Base-by-base conservation (phyloP, 1,139 yeast species). In the Yamadazyma conglobata region DNA sequence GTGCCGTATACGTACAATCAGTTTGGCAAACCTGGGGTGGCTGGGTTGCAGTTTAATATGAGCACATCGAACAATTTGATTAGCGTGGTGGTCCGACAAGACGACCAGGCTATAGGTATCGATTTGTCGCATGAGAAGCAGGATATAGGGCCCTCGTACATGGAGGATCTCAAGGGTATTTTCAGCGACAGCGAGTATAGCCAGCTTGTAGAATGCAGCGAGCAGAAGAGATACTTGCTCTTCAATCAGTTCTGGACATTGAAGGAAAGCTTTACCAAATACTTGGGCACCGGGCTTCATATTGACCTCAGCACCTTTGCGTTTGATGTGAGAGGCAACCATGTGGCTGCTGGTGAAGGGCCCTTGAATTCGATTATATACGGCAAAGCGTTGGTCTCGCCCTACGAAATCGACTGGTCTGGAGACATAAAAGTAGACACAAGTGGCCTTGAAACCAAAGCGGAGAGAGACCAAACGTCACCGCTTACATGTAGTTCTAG, bases 211-310 rank as follows among this genome's bases (percentile, higher is more conserved):
- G 8, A 10, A 5, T 27, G 21, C 16, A 24, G 30, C 0, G 89
- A 81, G 46, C 45, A 49, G 7, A 34, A 32, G 2, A 31, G 58
- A 26, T 66, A 66, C 41, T 30, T 40, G 10, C 25, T 47, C 3
- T 77, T 70, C 48, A 73, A 79, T 19, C 76, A 73, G 30, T 61
- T 71, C 19, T 83, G 91, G 93, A 80, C 91, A 0, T 50, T 82
- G 33, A 83, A 83, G 46, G 93, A 83, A 48, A 73, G 84, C 19
- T 80, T 75, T 42, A 70, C 81, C 3, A 83, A 82, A 44, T 66
- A 65, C 15, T 42, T 70, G 5, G 91, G 91, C 0, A 54, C 66
- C 12, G 91, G 93, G 0, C 55, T 82, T 16, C 73, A 78, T 39
- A 57, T 69, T 11, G 77, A 78, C 25, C 54, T 80, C 34, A 51